Base-by-base conservation (phyloP, 164 flowering plant genomes). In the Cinnamomum micranthum region DNA sequence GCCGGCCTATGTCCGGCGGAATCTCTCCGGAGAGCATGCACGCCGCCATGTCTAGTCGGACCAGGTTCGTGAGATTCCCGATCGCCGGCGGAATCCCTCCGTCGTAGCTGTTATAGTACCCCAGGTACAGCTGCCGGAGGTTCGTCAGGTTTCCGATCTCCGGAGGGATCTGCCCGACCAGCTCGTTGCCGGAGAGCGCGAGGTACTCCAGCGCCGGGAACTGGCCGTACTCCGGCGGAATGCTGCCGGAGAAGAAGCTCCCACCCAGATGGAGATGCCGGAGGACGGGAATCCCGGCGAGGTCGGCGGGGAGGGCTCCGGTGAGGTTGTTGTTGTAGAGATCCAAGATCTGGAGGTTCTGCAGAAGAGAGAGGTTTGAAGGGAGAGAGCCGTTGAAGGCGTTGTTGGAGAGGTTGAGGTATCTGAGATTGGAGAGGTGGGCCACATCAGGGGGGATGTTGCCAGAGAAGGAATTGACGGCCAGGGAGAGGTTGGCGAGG, bases 131-230 rank as follows among this genome's bases (percentile, higher is more conserved):
- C 72, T 95, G 84, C 66, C 77, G 79, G 5, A 95, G 84, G 20
- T 28, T 86, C 2, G 90, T 83, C n/a, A 92, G 68, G 86, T 94
- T 92, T 1, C 94, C 93, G 60, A 94, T 78, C 83, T 90, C 93
- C 67, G 80, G 84, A 25, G 98, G 98, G 22, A 94, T 88, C 3
- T 50, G 24, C 1, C 98, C 97, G 47, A 3, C 73, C 19, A 95
- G 94, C 77, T 87, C 95, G 80, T 95, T 95, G 4, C 99, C 99
- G 66, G 96, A 91, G 13, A 95, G 86, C 1, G 99, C 99, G 22
- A 95, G 74, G 73, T 95, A 95, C 83, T 95, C 93, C 2, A 95
- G 79, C 71, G 69, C 62, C 77, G 78, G 79, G 86, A 85, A 90
- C 20, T 68, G 65, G 35, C 97, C 97, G 73, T 86, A 91, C 82